Conservation (phyloP, 1,284 basidiomycete genomes). For the Ustilago hordei region DNA sequence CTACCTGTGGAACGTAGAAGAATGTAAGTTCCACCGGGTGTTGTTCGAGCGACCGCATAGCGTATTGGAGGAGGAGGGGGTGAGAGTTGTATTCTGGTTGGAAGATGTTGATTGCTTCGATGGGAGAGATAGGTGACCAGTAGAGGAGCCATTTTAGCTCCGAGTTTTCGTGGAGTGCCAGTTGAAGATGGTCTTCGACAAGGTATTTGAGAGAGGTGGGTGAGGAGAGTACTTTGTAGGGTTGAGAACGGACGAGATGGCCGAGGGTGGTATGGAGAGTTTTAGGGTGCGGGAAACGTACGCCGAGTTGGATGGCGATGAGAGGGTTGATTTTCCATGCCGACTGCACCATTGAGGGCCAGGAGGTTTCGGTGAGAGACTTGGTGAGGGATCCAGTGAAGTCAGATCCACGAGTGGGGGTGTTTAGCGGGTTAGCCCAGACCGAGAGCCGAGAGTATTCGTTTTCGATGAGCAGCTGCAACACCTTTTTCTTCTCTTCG, state of each 20-base stretch:
- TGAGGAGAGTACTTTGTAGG: conserved; percentile 78
- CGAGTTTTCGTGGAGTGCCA: conserved; percentile 69
- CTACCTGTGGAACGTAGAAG: conserved; percentile 99
- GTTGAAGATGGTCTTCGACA: conserved; percentile 85
- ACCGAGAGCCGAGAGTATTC: conserved; percentile 87
- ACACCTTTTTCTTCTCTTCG: conserved; percentile 56
- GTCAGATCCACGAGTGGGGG: conserved; percentile 74
- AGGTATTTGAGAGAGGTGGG: conserved; percentile 85
- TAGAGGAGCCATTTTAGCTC: conserved; percentile 79
- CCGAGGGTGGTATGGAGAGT: conserved; percentile 78
- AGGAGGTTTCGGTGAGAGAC: conserved; percentile 76
- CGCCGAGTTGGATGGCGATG: conserved; percentile 84
- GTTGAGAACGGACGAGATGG: conserved; percentile 80
- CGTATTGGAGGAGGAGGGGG: conserved; percentile 91
- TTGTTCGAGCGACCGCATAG: conserved; percentile 92
- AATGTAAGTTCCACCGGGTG: conserved; percentile 95
- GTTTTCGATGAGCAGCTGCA: conserved; percentile 87
- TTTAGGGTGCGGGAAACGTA: conserved; percentile 80
- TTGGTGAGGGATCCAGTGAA: conserved; percentile 41
- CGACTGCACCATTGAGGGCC: conserved; percentile 78
- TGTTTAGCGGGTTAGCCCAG: conserved; percentile 89
- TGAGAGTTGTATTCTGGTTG: conserved; percentile 75
- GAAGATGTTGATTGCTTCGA: conserved; percentile 71
- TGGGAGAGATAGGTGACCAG: conserved; percentile 89
- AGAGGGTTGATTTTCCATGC: conserved; percentile 87